These are phyloP conservation scores for Exophiala oligosperma DNA, from an alignment of 2,329 filamentous ascomycete genomes.

Conservation along the genomic window DNA sequence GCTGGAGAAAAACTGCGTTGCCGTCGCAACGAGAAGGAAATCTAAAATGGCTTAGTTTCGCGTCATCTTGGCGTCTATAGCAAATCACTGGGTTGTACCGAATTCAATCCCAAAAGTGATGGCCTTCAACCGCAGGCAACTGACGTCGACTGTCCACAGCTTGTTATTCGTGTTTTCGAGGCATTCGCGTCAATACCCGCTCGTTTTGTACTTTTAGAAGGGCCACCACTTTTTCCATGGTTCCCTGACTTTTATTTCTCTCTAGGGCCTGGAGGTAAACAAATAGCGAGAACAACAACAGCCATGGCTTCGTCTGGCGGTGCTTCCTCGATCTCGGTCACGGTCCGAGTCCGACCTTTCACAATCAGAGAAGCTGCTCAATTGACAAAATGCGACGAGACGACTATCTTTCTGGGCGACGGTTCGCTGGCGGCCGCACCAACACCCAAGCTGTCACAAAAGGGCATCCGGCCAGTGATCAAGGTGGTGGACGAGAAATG, in stretches of 20 bases:
- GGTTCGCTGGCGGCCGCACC: constrained; percentile 88
- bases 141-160: constrained; percentile 1
- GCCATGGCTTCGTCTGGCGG: constrained; percentile 43
- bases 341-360: constrained; percentile 65
- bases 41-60: too few relatives aligned
- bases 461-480: constrained; percentile 86
- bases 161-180: constrained; percentile 2
- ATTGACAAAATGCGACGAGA: constrained; percentile 73
- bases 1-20: too few relatives aligned
- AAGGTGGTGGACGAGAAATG: constrained; percentile 96
- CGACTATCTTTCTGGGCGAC: constrained; percentile 90
- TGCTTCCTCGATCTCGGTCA: constrained; percentile 52
- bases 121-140: constrained; percentile 9
- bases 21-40: too few relatives aligned
- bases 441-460: constrained; percentile 78
- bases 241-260: constrained; percentile 1
- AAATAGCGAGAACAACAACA: constrained; percentile 1
- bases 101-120: neutral
- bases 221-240: constrained; percentile 8
- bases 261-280: neutral
- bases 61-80: neutral
- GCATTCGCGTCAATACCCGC: neutral
- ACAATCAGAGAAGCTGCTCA: constrained; percentile 93
- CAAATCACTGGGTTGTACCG: neutral
- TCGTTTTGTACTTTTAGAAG: neutral